A percentile compares a stretch with the other conserved stretches of the same genome.
These are phyloP conservation scores for Penicillium desertorum DNA, from an alignment of 495 filamentous ascomycete species.

Conservation along the genomic window DNA sequence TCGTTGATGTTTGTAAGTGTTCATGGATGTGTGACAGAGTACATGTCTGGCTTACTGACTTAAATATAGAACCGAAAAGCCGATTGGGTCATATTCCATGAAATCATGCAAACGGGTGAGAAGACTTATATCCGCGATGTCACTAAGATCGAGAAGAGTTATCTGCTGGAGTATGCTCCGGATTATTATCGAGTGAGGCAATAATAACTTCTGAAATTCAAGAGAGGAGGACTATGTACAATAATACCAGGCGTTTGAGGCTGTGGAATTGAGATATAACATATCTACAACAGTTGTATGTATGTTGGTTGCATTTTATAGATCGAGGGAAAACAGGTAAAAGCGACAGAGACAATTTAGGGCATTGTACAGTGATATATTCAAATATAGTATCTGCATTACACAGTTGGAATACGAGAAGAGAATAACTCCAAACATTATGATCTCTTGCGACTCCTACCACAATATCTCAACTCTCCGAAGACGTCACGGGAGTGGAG, in stretches of 20 bases:
- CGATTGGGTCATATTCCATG: constrained; percentile 97
- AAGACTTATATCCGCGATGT: constrained; percentile 93
- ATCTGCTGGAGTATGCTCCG: constrained; percentile 86
- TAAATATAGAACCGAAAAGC: constrained; percentile 75
- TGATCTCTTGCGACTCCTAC: too few species aligned
- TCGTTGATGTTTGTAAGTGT: constrained; percentile 83
- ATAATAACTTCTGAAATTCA: background rate
- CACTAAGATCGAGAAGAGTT: constrained; percentile 86
- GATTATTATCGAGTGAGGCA: constrained; percentile 71
- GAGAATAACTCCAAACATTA: too few species aligned
- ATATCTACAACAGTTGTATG: too few species aligned
- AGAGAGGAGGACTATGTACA: background rate
- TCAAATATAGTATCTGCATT: background rate
- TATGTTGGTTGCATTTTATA: background rate
- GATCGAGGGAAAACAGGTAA: background rate
- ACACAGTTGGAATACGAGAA: too few species aligned
- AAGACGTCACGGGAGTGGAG: constrained; percentile 27
- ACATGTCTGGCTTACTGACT: constrained; percentile 21
- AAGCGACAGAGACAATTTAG: background rate
- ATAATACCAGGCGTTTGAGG: constrained; percentile 16
- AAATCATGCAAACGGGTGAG: constrained; percentile 85
- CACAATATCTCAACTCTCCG: background rate
- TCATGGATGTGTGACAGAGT: background rate
- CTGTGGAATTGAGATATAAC: background rate
- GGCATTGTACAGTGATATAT: background rate